These are phyloP conservation scores for Beauveria sp. DNA, from an alignment of 2,329 filamentous ascomycete species.

Conservation along the genomic window DNA sequence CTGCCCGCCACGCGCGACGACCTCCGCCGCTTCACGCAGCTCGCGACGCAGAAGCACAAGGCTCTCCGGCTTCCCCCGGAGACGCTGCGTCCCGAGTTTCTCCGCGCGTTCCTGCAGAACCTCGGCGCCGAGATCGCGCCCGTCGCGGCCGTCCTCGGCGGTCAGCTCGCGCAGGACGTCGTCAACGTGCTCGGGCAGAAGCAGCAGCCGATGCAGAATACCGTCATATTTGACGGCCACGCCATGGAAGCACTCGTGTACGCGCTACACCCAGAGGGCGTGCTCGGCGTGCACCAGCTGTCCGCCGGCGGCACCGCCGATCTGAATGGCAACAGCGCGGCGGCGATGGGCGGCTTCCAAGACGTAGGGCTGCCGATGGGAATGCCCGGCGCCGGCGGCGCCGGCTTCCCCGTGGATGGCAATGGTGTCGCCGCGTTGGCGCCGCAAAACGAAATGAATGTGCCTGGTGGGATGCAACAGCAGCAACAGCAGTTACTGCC, in stretches of 20 bases:
- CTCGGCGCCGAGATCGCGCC: conserved; percentile 77
- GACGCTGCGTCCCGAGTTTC: conserved; percentile 61
- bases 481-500: not conserved
- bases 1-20: conserved; percentile 55
- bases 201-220: conserved; percentile 93
- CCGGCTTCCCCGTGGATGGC: not conserved
- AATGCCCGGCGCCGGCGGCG: not conserved
- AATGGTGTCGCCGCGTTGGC: not conserved
- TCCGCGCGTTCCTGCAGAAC: conserved; percentile 81
- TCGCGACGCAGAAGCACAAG: conserved; percentile 71
- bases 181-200: conserved; percentile 90
- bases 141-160: conserved; percentile 81
- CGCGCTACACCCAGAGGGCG: conserved; percentile 64
- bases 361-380: too few relatives aligned
- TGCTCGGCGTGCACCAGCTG: conserved; percentile 42
- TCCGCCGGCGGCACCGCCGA: conserved; percentile 15
- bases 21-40: conserved; percentile 65
- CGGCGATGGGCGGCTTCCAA: not conserved
- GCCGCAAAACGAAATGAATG: not conserved
- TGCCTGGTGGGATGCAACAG: not conserved
- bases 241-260: conserved; percentile 72
- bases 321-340: not conserved
- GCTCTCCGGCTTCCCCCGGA: conserved; percentile 62
- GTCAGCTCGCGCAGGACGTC: conserved; percentile 87
- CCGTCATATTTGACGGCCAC: conserved; percentile 85